A percentile compares a stretch with the other conserved stretches of the same genome.
Conservation (phyloP, 495 filamentous ascomycete genomes). For the Chlorociboria aeruginascens region DNA sequence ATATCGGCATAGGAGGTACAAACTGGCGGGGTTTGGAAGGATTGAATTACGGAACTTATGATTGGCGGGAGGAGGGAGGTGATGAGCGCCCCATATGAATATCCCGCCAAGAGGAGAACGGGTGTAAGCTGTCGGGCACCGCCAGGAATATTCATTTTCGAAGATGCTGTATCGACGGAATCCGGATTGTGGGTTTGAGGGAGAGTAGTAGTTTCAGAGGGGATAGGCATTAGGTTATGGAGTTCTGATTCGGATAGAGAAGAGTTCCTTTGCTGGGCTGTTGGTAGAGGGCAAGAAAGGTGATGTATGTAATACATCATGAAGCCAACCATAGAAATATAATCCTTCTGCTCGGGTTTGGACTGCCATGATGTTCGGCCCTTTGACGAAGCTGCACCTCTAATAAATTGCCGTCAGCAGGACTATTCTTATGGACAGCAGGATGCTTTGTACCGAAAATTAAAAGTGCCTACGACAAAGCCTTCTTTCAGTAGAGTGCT, state of each 20-base stretch:
- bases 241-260: slow-evolving; percentile 5
- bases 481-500: slow-evolving; percentile 51
- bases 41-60: slow-evolving; percentile 40
- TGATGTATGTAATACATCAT: slow-evolving; percentile 57
- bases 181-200: not conserved
- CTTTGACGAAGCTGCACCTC: slow-evolving; percentile 65
- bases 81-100: slow-evolving; percentile 86
- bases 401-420: slow-evolving; percentile 18
- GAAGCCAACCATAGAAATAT: slow-evolving; percentile 67
- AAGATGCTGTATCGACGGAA: not conserved
- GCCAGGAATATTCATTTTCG: not conserved
- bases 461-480: slow-evolving; percentile 78
- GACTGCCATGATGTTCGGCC: slow-evolving; percentile 79
- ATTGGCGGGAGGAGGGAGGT: slow-evolving; percentile 53
- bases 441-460: slow-evolving; percentile 57
- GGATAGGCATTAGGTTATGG: slow-evolving; percentile 11
- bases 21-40: slow-evolving; percentile 39
- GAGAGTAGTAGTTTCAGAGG: slow-evolving; percentile 12
- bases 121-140: slow-evolving; percentile 4
- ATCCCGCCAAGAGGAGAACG: slow-evolving; percentile 58
- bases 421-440: too few relatives aligned
- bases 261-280: not conserved
- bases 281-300: slow-evolving; percentile 17
- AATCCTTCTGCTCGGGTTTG: slow-evolving; percentile 69
- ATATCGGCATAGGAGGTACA: slow-evolving; percentile 52